Evolutionary conservation across 2,329 filamentous ascomycete genomes (phyloP), one percentile per base, ranked within the genome.

Genomic region (Pleoardoris graminearum): DNA sequence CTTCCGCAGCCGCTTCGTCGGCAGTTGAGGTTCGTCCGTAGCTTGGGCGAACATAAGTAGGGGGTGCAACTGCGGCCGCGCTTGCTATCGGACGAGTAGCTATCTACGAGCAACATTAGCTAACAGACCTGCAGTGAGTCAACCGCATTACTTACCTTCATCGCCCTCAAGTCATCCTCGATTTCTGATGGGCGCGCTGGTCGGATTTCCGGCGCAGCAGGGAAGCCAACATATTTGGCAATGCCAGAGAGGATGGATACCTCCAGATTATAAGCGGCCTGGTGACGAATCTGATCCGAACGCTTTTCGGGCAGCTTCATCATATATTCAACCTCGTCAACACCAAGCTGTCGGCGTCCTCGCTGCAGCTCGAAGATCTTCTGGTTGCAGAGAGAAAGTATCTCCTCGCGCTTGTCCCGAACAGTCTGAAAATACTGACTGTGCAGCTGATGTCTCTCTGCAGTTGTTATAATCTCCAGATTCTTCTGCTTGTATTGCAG

Each of bases 161-260:
- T 97, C 62, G 88, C 88, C 70, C 89, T 86, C 58, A 97, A 79
- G 75, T 99, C 94, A 44, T 93, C 88, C 50, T 96, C 90, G 41
- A 94, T 76, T 67, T 97, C 91, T 10, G 82, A 79, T 19, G 82
- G 74, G 32, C 87, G 86, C 22, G 90, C 89, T 36, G 89, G 83
- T 52, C 80, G 80, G 75, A 99, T 87, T 29, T 89, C 82, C 17
- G 94, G 94, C n/a, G 92, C 94, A 27, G 93, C 92, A 30, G 94
- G 94, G 75, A 99, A 99, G 21, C 94, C 94, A 66, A 96, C 87
- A 71, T 97, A 92, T 75, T 97, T 97, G 30, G 93, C 92, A 46
- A 97, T 82, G 32, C 93, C 93, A 5, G 92, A 87, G 51, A 99
- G 78, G 23, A 97, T 85, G 0, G 92, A 96, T 4, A 99, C 92